Evolutionary conservation across 2,329 filamentous ascomycete species (phyloP), one percentile per base, ranked within the genome.

Genomic region (Truncatella angustata): DNA sequence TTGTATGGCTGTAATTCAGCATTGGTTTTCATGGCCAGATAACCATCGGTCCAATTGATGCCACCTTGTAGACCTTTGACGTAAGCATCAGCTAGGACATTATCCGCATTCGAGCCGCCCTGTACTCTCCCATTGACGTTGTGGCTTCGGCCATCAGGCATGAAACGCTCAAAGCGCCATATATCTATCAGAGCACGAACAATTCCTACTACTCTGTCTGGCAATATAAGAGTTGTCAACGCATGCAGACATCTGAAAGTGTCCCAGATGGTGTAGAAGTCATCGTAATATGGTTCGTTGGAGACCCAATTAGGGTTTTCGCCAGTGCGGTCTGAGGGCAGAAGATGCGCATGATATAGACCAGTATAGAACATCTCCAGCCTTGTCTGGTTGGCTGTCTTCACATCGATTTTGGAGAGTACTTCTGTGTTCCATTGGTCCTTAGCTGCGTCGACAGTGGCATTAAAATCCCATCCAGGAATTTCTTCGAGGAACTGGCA

Each of bases 81-180:
- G 57, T 80, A 89, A 0, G 87, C 83, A 59, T 91, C 88, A 3
- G 78, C 81, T 3, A 91, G 74, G 7, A 91, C 80, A 1, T 89
- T 77, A 57, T 91, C 88, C 7, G 87, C 86, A 58, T 91, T 91
- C 2, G 85, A 89, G 0, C 88, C 88, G 12, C 88, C 88, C 66
- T 91, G 88, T 0, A 85, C 88, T 65, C 77, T 89, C 0, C 88
- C 88, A 63, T 89, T 88, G 70, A 83, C 88, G 45, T 91, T 80
- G 18, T 80, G 84, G 87, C 91, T 91, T 46, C 87, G 79, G 66
- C 88, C 91, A 67, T 92, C 88, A 0, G 88, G 88, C 3, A 92
- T 72, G 63, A 86, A 67, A 39, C 74, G 76, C 43, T 77, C 81
- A 63, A 87, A 76, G 35, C 77, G 75, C 64, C 91, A 92, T 10